Evolutionary conservation across 2,329 filamentous ascomycete species (phyloP).

Genomic region (Penicillium sclerotiorum): DNA sequence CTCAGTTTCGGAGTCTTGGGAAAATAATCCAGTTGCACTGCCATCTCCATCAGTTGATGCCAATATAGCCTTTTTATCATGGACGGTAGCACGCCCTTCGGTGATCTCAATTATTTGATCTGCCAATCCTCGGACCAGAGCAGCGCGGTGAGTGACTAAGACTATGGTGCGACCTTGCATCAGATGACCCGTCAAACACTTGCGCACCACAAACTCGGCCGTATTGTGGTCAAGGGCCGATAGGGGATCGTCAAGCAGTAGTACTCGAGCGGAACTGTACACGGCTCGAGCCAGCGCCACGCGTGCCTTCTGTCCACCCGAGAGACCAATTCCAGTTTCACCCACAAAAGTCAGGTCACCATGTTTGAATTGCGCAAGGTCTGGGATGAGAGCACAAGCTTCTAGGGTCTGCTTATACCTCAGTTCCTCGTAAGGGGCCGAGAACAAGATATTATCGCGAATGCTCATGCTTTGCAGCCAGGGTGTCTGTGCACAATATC

Average conservation of each 20-base stretch:
- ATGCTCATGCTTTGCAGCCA: constrained; percentile 73
- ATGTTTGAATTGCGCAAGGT: constrained; percentile 64
- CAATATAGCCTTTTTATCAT: constrained; percentile 52
- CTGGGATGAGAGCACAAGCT: constrained; percentile 63
- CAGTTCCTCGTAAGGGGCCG: constrained; percentile 66
- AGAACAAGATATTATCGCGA: constrained; percentile 69
- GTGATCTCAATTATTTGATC: constrained; percentile 72
- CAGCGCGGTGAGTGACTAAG: constrained; percentile 66
- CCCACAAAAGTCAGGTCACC: constrained; percentile 65
- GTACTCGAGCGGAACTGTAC: constrained; percentile 57
- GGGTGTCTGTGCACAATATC: constrained; percentile 66
- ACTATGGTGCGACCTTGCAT: constrained; percentile 58
- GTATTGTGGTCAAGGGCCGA: constrained; percentile 67
- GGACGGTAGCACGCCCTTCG: constrained; percentile 59
- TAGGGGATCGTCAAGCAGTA: constrained; percentile 62
- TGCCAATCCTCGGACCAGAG: constrained; percentile 73
- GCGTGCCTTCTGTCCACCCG: constrained; percentile 63
- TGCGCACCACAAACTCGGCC: constrained; percentile 62
- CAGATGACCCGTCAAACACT: constrained; percentile 59
- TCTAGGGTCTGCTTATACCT: constrained; percentile 71
- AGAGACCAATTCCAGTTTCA: constrained; percentile 64
- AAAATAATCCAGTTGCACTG: constrained; percentile 24
- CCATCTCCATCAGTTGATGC: constrained; percentile 43
- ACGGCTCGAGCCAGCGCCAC: constrained; percentile 64
- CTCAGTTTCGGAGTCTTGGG: constrained; percentile 18